phyloP scores from a whole-genome alignment of 2,329 filamentous ascomycete species.

The Apiospora saccharicola region DNA sequence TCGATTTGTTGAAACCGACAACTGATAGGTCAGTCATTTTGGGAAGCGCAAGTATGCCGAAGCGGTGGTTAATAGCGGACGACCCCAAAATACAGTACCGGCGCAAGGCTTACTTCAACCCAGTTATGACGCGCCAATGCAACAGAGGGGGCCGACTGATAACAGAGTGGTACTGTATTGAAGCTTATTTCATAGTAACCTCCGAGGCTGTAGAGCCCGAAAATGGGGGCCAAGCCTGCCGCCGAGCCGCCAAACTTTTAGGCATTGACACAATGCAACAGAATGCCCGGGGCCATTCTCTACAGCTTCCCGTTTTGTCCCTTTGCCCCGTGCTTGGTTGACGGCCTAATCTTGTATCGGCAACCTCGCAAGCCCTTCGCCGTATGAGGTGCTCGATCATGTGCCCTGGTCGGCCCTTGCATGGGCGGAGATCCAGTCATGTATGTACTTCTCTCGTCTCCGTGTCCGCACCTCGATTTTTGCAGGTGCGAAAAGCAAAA shows the following conservation, averaged over 20 bases:
- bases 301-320: conserved; percentile 6
- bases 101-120: background rate
- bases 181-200: conserved; percentile 5
- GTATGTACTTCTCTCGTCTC: background rate
- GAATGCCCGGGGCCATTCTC: background rate
- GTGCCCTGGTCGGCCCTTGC: background rate
- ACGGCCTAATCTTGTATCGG: background rate
- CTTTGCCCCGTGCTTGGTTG: background rate
- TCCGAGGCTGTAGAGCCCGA: background rate
- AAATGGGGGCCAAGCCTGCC: background rate
- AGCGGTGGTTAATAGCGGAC: no score
- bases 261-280: background rate
- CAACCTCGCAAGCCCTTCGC: background rate
- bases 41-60: no score
- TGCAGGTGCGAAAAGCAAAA: background rate
- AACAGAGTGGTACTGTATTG: conserved; percentile 9
- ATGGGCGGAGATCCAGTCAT: background rate
- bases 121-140: background rate
- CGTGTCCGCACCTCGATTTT: background rate
- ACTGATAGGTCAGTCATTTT: background rate
- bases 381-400: background rate
- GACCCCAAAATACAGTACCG: no score
- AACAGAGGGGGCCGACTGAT: background rate
- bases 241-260: conserved; percentile 1
- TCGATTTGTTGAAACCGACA: background rate